These are phyloP conservation scores for Cerrena zonata DNA, from an alignment of 1,284 basidiomycete genomes.

Conservation along the genomic window DNA sequence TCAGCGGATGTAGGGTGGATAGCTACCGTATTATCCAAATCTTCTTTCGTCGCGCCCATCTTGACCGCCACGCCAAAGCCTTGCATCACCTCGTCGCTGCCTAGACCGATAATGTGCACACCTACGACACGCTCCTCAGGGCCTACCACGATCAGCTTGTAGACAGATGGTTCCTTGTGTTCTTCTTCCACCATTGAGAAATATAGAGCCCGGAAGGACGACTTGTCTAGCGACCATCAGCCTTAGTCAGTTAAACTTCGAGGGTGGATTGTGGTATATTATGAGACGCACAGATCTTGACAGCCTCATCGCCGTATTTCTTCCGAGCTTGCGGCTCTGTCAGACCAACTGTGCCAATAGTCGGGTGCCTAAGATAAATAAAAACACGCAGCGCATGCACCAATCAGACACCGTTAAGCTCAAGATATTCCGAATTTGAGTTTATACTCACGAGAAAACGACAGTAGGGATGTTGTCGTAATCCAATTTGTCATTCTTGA, in stretches of 20 bases:
- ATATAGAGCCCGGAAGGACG: conserved; percentile 79
- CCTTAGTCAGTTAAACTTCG: neutral
- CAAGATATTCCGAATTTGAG: neutral
- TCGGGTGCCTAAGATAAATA: conserved; percentile 69
- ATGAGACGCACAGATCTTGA: conserved; percentile 79
- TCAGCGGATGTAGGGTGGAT: conserved; percentile 83
- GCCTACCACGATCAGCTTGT: conserved; percentile 86
- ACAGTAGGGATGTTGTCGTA: conserved; percentile 92
- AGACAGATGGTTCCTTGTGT: conserved; percentile 88
- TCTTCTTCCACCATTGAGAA: conserved; percentile 82
- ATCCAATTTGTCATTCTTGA: conserved; percentile 80
- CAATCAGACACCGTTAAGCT: no score
- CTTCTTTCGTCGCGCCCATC: conserved; percentile 86
- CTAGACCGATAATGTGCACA: conserved; percentile 85
- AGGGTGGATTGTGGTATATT: no score
- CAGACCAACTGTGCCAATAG: conserved; percentile 87
- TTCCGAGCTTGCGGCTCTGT: conserved; percentile 85
- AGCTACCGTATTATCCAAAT: conserved; percentile 85
- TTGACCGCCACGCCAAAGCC: conserved; percentile 93
- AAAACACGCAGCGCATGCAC: neutral
- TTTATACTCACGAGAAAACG: conserved; percentile 82
- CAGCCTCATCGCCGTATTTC: conserved; percentile 77
- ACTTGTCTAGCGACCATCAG: conserved; percentile 50
- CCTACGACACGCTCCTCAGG: conserved; percentile 92
- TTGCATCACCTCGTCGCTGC: conserved; percentile 89